These are phyloP conservation scores for Brasilioporus rufonigricans DNA, from an alignment of 768 basidiomycete species.

Conservation along the genomic window DNA sequence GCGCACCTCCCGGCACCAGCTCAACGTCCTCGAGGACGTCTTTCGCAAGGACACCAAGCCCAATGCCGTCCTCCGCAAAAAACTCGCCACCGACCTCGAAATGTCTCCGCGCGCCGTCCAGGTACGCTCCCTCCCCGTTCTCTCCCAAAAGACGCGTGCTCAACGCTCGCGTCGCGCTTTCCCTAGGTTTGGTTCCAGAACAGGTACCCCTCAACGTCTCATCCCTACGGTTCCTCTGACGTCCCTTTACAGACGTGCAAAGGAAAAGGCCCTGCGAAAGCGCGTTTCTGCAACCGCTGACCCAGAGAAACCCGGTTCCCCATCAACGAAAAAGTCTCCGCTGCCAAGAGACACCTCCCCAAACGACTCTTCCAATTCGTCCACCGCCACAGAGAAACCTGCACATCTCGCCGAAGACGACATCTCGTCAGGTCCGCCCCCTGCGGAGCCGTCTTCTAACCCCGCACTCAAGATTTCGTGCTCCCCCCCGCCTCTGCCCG, in stretches of 20 bases:
- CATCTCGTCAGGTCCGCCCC: slow-evolving; percentile 1
- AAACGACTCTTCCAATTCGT: slow-evolving; percentile 29
- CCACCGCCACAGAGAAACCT: slow-evolving; percentile 43
- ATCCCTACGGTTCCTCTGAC: slow-evolving; percentile 12
- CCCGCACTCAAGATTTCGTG: slow-evolving; percentile 25
- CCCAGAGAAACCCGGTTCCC: slow-evolving; percentile 9
- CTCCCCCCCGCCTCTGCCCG: slow-evolving; percentile 16
- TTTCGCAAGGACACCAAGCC: slow-evolving; percentile 92
- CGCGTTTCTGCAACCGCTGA: slow-evolving; percentile 36
- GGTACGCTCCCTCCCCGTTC: slow-evolving; percentile 44
- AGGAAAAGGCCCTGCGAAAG: slow-evolving; percentile 70
- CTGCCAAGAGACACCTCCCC: slow-evolving; percentile 26
- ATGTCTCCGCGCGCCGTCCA: slow-evolving; percentile 97
- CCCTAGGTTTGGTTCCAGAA: slow-evolving; percentile 90
- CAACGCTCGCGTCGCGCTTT: slow-evolving; percentile 16
- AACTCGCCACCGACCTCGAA: slow-evolving; percentile 75
- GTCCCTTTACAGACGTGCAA: slow-evolving; percentile 60
- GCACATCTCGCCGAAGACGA: slow-evolving; percentile 21
- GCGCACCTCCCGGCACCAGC: slow-evolving; percentile 83
- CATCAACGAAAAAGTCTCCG: slow-evolving; percentile 11
- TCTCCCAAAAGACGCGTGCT: slow-evolving; percentile 16
- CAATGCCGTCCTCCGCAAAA: slow-evolving; percentile 74
- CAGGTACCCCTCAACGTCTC: slow-evolving; percentile 42
- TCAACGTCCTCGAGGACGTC: slow-evolving; percentile 83
- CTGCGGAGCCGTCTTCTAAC: slow-evolving; percentile 5